A percentile compares a stretch with the other conserved stretches of the same genome.
Conservation (phyloP, 2,329 filamentous ascomycete species). For the Fusarium sp. region DNA sequence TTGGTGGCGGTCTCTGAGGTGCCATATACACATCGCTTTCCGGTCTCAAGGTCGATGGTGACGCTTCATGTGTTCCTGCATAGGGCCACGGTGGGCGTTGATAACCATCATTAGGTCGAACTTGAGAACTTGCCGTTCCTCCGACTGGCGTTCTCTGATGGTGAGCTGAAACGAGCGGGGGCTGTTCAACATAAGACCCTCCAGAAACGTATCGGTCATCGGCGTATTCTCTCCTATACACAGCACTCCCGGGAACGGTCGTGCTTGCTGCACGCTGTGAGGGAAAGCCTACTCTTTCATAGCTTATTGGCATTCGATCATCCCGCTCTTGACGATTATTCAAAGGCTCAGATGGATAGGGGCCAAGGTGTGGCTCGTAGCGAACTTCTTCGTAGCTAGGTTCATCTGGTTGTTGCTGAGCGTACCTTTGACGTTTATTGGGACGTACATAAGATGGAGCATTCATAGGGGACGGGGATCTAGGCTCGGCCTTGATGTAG, state of each 20-base stretch:
- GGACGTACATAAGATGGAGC: constrained; percentile 65
- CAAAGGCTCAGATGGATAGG: constrained; percentile 50
- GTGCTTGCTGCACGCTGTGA: constrained; percentile 43
- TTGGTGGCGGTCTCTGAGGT: constrained; percentile 63
- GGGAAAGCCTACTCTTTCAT: constrained; percentile 44
- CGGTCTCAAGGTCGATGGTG: constrained; percentile 61
- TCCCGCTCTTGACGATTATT: constrained; percentile 46
- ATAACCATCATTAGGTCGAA: constrained; percentile 54
- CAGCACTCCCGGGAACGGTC: constrained; percentile 42
- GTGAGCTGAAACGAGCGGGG: constrained; percentile 52
- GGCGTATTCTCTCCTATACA: constrained; percentile 50
- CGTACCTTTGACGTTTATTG: constrained; percentile 66
- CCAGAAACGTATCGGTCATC: constrained; percentile 48
- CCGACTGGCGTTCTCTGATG: constrained; percentile 42
- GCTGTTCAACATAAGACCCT: constrained; percentile 49
- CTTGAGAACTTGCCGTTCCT: constrained; percentile 50
- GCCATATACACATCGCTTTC: constrained; percentile 63
- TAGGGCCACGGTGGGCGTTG: constrained; percentile 57
- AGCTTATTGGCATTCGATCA: constrained; percentile 49
- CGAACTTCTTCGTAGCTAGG: constrained; percentile 52
- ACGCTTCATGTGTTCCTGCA: constrained; percentile 55
- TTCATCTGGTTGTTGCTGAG: constrained; percentile 52
- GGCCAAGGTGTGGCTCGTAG: constrained; percentile 54
- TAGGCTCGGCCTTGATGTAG: constrained; percentile 73
- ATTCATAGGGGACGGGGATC: constrained; percentile 69